Base-by-base conservation (phyloP, 768 basidiomycete genomes). In the Podaxis carcinomalis region DNA sequence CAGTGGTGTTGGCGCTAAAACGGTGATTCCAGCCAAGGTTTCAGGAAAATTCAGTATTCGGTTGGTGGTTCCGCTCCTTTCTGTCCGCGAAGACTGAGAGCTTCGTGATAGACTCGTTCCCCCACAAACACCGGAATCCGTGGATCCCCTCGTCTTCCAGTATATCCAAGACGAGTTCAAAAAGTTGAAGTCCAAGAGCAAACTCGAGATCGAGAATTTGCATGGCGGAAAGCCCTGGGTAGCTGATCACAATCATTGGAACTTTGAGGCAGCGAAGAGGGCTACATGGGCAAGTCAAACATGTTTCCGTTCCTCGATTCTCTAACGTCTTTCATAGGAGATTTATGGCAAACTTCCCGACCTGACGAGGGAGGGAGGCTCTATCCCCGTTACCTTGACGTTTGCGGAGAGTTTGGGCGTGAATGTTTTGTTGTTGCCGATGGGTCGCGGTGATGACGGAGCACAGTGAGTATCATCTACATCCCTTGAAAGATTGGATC, bases 31-130 rank as follows among this genome's bases (percentile, higher is more conserved):
- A 0, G 93, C 93, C 35, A 87, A 87, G 62, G 92, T 90, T 9
- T 72, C 83, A 37, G 95, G 95, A 47, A 97, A 97, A 75, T 98
- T 97, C 80, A 95, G 93, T 68, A 91, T 98, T 73, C 90, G 95
- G 79, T 89, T 72, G 28, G 82, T 73, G 14, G 19, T 27, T 19
- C n/a, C 7, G 7, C 46, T 50, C 50, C 49, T 52, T 11, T 59
- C 36, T 21, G 44, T 16, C 44, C 42, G 11, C 21, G 5, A 5
- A 21, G n/a, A 14, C 50, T 25, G 46, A 25, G 42, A 37, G 27
- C 19, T 35, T 16, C 39, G n/a, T 19, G 23, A 9, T 56, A 88
- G 87, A 10, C 80, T 90, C 46, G 95, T 97, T 0, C 94, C 95
- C 5, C 88, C 93, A 53, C 91, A 96, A 72, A 89, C 88, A 0